Evolutionary conservation across 306 rosid species (phyloP), one percentile per base, ranked within the genome.

Genomic region (Vicia faba): DNA sequence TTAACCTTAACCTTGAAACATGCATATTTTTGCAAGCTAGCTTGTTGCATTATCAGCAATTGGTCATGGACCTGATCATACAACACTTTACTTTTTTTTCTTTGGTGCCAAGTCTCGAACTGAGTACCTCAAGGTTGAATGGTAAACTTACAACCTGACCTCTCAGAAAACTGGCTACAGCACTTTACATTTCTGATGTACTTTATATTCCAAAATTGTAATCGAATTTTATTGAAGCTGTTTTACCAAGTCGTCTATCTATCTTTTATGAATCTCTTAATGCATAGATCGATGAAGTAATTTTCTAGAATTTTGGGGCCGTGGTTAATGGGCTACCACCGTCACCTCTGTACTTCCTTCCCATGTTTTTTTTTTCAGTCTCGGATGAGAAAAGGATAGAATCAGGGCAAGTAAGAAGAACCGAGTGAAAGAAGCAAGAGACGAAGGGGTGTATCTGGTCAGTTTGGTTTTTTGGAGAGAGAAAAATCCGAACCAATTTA

Each of bases 1-100:
- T 60, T 33, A 58, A 70, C 36, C 49, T 38, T 29, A 31, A 12
- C 44, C 46, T 56, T 70, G 38, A 70, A 55, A 41, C 28, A 15
- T 57, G 5, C 36, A 44, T 29, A 33, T 46, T 10, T 69, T 69
- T 44, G 18, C 33, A 29, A 43, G 36, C 74, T 57, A 70, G 33
- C 33, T 26, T 56, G 56, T 56, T 69, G 29, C 55, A 26, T 23
- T n/a, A 29, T 55, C 33, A 26, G 64, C 44, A 26, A 40, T 13
- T 39, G 44, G 19, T 26, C 50, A 11, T 19, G 20, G 55, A 51
- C 7, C 14, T 55, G 55, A 40, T 19, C 14, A 39, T 26, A 36
- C 50, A 25, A 10, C 23, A 23, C 40, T 25, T 19, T 8, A 53
- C 54, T 14, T 54, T 25, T 68, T n/a, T n/a, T n/a, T n/a, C n/a